Percentiles rank a stretch among this genome's conserved stretches.
Evolutionary conservation across 108 stramenopile species (phyloP).

Genomic region (Conticribra guillardii): DNA sequence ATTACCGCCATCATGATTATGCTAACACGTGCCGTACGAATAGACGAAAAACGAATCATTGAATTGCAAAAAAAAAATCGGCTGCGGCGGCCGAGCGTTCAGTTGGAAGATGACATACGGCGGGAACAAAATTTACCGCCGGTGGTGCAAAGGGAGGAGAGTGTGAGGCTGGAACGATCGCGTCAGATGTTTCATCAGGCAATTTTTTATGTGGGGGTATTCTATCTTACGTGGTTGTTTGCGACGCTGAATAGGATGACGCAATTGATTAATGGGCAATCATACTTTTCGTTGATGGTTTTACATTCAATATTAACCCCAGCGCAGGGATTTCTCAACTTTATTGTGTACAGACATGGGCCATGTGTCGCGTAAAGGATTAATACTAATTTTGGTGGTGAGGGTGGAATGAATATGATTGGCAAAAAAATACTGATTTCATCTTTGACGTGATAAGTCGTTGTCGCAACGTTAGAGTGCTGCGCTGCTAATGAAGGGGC

Average conservation of each 20-base stretch:
- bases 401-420: too few relatives aligned
- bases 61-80: slow-evolving; percentile 14
- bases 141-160: not conserved
- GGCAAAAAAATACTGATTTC: too few relatives aligned
- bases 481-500: too few relatives aligned
- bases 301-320: slow-evolving; percentile 20
- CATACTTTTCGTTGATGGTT: slow-evolving; percentile 5
- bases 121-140: not conserved
- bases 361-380: slow-evolving; percentile 19
- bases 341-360: slow-evolving; percentile 31
- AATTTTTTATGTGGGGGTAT: slow-evolving; percentile 37
- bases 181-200: slow-evolving; percentile 27
- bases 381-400: too few relatives aligned
- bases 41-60: slow-evolving; percentile 19
- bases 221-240: slow-evolving; percentile 30
- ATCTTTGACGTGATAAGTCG: not conserved
- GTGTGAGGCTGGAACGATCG: slow-evolving; percentile 4
- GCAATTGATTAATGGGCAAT: slow-evolving; percentile 5
- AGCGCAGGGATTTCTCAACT: slow-evolving; percentile 42
- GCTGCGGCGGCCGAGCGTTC: not conserved
- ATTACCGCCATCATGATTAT: slow-evolving; percentile 15
- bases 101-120: not conserved
- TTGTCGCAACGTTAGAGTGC: too few relatives aligned
- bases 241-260: slow-evolving; percentile 29
- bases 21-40: slow-evolving; percentile 1